These are phyloP conservation scores for Mallotus japonicus DNA, from an alignment of 441 rosid genomes.

Conservation along the genomic window DNA sequence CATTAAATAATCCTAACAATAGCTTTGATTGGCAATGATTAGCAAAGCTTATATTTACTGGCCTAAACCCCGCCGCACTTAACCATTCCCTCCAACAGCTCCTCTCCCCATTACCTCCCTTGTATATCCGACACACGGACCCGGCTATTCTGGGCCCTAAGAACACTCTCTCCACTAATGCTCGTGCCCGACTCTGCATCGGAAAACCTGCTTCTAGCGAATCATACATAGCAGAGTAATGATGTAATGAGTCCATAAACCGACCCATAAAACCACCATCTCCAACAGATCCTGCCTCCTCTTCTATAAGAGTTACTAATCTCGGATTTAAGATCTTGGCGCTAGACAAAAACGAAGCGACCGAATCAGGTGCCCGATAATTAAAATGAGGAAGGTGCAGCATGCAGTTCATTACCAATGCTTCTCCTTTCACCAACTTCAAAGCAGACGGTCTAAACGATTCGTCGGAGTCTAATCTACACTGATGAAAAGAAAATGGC, in stretches of 20 bases:
- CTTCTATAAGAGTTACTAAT: conserved; percentile 57
- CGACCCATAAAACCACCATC: conserved; percentile 52
- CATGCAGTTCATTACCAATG: conserved; percentile 68
- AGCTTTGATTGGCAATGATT: conserved; percentile 84
- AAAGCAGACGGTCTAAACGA: conserved; percentile 46
- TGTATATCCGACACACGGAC: conserved; percentile 49
- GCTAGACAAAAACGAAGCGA: conserved; percentile 57
- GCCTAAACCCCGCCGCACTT: conserved; percentile 42
- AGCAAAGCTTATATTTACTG: conserved; percentile 51
- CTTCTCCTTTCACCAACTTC: conserved; percentile 68
- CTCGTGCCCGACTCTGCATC: conserved; percentile 47
- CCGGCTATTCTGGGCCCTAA: conserved; percentile 59
- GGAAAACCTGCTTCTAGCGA: conserved; percentile 74
- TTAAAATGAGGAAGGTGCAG: conserved; percentile 67
- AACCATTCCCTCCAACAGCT: conserved; percentile 57
- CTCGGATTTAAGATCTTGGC: conserved; percentile 53
- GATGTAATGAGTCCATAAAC: conserved; percentile 80
- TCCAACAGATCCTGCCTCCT: conserved; percentile 48
- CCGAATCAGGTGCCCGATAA: conserved; percentile 50
- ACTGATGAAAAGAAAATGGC: conserved; percentile 71
- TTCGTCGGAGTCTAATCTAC: conserved; percentile 52
- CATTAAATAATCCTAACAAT: conserved; percentile 63
- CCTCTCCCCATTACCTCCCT: conserved; percentile 30
- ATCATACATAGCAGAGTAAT: conserved; percentile 77
- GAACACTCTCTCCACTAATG: conserved; percentile 61